phyloP scores from a whole-genome alignment of 75 land plant genomes.

The Picea glauca region DNA sequence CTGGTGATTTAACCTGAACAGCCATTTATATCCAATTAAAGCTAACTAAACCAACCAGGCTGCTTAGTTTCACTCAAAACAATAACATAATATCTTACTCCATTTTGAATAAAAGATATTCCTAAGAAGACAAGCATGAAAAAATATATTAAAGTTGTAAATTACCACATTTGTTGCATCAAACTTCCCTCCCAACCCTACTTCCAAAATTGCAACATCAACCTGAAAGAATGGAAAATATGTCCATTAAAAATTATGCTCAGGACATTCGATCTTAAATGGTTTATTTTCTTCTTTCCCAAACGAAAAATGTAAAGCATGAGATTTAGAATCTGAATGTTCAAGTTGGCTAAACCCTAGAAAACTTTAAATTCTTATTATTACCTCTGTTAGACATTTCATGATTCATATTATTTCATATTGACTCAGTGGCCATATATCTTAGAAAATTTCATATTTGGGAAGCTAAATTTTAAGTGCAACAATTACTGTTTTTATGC shows the following conservation, averaged over 20 bases:
- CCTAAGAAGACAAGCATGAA: not conserved
- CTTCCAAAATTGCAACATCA: slow-evolving; percentile 96
- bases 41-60: slow-evolving; percentile 1
- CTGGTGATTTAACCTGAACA: slow-evolving; percentile 73
- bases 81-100: not conserved
- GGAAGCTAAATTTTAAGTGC: not conserved
- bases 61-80: not conserved
- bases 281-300: not conserved
- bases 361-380: not conserved
- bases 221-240: slow-evolving; percentile 42
- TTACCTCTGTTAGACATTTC: not conserved
- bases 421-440: not conserved
- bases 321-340: not conserved
- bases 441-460: not conserved
- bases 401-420: not conserved
- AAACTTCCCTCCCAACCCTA: slow-evolving; percentile 92
- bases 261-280: not conserved
- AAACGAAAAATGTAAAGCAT: not conserved
- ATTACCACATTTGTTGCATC: slow-evolving; percentile 98
- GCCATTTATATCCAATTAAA: not conserved
- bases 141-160: not conserved
- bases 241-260: not conserved
- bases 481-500: not conserved
- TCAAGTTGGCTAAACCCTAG: not conserved
- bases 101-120: not conserved